Percentiles rank a stretch among this genome's conserved stretches.
phyloP scores from a whole-genome alignment of 225 moss, liverwort and hornwort genomes.

The Rhytidiadelphus loreus region DNA sequence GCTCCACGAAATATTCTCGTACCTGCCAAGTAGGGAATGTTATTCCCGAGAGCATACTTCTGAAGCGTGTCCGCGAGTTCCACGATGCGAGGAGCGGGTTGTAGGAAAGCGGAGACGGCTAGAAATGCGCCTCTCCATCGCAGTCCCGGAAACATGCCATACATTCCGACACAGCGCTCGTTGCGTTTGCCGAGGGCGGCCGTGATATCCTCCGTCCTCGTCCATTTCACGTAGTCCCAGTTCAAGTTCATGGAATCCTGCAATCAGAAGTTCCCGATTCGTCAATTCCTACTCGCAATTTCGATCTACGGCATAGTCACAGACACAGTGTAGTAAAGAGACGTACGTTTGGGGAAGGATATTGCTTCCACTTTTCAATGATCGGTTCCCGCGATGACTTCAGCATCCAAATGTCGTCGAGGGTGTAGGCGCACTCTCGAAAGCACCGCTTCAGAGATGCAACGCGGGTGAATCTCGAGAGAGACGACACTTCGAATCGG shows the following conservation, averaged over 20 bases:
- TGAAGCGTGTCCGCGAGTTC: conserved; percentile 41
- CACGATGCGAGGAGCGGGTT: conserved; percentile 34
- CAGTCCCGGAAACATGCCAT: conserved; percentile 70
- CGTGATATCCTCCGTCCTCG: conserved; percentile 17
- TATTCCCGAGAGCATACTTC: conserved; percentile 25
- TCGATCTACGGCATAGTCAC: background rate
- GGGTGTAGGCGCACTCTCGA: conserved; percentile 26
- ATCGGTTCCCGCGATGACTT: conserved; percentile 6
- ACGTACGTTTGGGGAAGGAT: conserved; percentile 1
- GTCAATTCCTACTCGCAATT: background rate
- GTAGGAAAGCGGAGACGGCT: conserved; percentile 48
- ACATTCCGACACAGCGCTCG: conserved; percentile 52
- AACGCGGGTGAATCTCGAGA: conserved; percentile 56
- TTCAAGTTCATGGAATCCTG: conserved; percentile 38
- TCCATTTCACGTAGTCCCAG: conserved; percentile 32
- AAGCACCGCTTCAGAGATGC: conserved; percentile 35
- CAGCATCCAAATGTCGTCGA: conserved; percentile 52
- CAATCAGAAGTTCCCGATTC: background rate
- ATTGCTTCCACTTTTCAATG: background rate
- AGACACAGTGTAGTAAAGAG: background rate
- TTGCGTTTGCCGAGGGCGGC: conserved; percentile 12
- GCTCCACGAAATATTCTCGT: background rate
- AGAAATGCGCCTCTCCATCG: conserved; percentile 68
- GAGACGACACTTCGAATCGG: conserved; percentile 33
- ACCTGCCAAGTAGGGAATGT: conserved; percentile 52